A percentile compares a stretch with the other conserved stretches of the same genome.
These are phyloP conservation scores for Dichotomopilus funicola DNA, from an alignment of 2,329 filamentous ascomycete species.

Conservation along the genomic window DNA sequence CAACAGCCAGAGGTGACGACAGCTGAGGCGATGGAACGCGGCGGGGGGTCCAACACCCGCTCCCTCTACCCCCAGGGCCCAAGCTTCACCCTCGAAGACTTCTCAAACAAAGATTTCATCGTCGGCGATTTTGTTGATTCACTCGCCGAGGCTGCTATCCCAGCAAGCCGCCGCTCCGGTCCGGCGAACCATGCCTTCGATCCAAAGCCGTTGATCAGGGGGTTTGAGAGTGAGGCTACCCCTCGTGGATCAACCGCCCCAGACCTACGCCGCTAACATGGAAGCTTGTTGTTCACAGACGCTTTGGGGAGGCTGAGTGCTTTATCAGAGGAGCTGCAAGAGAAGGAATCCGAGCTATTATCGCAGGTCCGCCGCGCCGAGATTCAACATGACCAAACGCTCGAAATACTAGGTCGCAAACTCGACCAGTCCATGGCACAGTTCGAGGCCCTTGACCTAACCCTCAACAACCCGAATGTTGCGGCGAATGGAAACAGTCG, in stretches of 20 bases:
- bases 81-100: constrained; percentile 81
- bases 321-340: constrained; percentile 77
- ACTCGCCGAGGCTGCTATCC: constrained; percentile 76
- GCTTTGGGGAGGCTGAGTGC: constrained; percentile 61
- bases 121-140: constrained; percentile 96
- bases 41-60: constrained; percentile 44
- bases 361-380: constrained; percentile 88
- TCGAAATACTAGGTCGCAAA: constrained; percentile 80
- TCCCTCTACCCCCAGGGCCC: constrained; percentile 71
- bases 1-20: constrained; percentile 17
- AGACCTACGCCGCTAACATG: constrained; percentile 22
- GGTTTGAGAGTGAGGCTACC: constrained; percentile 64
- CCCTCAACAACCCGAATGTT: constrained; percentile 56
- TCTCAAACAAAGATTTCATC: constrained; percentile 88
- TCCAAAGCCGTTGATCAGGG: constrained; percentile 91
- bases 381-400: constrained; percentile 82
- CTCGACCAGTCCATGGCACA: constrained; percentile 87
- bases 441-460: constrained; percentile 84
- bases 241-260: background rate
- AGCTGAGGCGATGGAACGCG: constrained; percentile 35
- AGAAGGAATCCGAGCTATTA: constrained; percentile 82
- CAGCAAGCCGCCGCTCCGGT: constrained; percentile 72
- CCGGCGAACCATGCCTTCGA: constrained; percentile 66
- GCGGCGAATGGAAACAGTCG: constrained; percentile 43
- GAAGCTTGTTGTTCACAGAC: constrained; percentile 34